Base-by-base conservation (phyloP, 2,329 filamentous ascomycete genomes). In the Venturia effusa region DNA sequence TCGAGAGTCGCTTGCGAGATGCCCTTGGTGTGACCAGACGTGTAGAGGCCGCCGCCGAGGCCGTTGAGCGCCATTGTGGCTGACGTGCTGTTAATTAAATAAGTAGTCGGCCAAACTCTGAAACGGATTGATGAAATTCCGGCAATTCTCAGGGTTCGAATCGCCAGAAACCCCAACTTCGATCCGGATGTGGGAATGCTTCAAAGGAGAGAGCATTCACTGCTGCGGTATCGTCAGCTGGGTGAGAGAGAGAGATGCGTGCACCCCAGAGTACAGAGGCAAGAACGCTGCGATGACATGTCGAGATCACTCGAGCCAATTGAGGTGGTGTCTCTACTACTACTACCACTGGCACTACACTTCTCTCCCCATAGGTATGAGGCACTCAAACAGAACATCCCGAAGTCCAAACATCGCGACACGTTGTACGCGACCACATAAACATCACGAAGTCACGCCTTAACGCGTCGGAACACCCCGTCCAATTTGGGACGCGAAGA, bases 1-100 rank as follows among this genome's bases (percentile, higher is more conserved):
- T 84, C 78, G 70, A 87, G 87, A 73, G 84, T 40, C 24, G 57
- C 39, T 22, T 60, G 57, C 11, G 22, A 27, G 13, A 60, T 41
- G 34, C 57, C 39, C 17, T 37, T 37, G 30, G 13, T 41, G 19
- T 30, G 51, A 34, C 45, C 45, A 15, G 51, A 57, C 15, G 51
- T 8, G 30, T 57, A 34, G 51, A 57, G 51, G 27, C 51, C 51
- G 51, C 51, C 51, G 6, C 37, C 37, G 2, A 15, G 37, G n/a
- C n/a, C n/a, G n/a, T 54, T 17, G 6, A 34, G 51, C 27, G 51
- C 51, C 51, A 57, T 57, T 57, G 51, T 57, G 51, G 51, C 27
- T 57, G 27, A n/a, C n/a, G n/a, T n/a, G n/a, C n/a, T n/a, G n/a
- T n/a, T n/a, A n/a, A n/a, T n/a, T n/a, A n/a, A n/a, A n/a, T n/a